Percentiles rank a stretch among this genome's conserved stretches.
Evolutionary conservation across 352 stramenopile species (phyloP).

Genomic region (Pseudoperonospora humuli): DNA sequence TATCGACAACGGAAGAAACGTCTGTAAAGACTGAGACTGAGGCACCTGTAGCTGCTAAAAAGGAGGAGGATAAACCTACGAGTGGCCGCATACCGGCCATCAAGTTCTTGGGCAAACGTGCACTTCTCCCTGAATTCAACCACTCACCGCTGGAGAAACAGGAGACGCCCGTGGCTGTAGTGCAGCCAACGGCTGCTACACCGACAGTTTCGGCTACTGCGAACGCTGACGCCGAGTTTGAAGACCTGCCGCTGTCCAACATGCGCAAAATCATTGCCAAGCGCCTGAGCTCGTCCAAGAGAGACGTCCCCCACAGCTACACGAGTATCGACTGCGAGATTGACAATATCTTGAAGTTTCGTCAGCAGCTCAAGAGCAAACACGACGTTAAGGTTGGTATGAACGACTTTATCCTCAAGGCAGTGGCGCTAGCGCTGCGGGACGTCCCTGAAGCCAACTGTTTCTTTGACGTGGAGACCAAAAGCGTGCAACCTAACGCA

Average conservation of each 20-base stretch:
- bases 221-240: conserved; percentile 41
- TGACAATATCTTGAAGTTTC: conserved; percentile 84
- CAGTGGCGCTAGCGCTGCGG: conserved; percentile 91
- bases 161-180: background rate
- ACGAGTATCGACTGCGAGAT: conserved; percentile 94
- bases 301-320: conserved; percentile 96
- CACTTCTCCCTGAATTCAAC: conserved; percentile 41
- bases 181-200: conserved; percentile 9
- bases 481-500: conserved; percentile 75
- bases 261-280: conserved; percentile 99
- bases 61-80: background rate
- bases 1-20: conserved; percentile 18
- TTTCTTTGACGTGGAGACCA: conserved; percentile 54
- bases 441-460: conserved; percentile 94
- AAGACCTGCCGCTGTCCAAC: conserved; percentile 86
- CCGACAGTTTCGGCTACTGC: background rate
- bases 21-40: background rate
- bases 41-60: background rate
- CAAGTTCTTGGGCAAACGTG: conserved; percentile 83
- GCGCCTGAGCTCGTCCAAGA: conserved; percentile 95
- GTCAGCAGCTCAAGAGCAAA: conserved; percentile 88
- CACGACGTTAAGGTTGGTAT: conserved; percentile 96
- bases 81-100: conserved; percentile 53
- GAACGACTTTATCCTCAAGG: conserved; percentile 99
- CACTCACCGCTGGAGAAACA: conserved; percentile 20